A percentile compares a stretch with the other conserved stretches of the same genome.
Evolutionary conservation across 2,329 filamentous ascomycete genomes (phyloP).

Genomic region (Phymatotrichopsis omnivora): DNA sequence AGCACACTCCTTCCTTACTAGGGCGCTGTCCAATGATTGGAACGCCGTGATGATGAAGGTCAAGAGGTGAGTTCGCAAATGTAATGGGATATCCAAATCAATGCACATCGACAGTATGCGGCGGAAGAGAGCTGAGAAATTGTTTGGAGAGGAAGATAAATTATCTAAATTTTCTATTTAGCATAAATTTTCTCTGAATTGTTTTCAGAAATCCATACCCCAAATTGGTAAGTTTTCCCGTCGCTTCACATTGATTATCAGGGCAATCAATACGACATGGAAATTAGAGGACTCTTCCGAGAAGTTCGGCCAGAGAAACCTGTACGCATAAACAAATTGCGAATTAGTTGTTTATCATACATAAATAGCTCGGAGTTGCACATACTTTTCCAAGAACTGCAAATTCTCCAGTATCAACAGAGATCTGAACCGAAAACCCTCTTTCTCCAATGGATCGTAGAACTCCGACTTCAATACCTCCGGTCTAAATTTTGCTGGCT

Average conservation of each 20-base stretch:
- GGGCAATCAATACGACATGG: conserved; percentile 75
- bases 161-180: conserved; percentile 45
- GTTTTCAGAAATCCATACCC: conserved; percentile 45
- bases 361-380: neutral
- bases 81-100: conserved; percentile 54
- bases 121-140: conserved; percentile 83
- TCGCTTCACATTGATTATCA: conserved; percentile 80
- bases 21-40: conserved; percentile 77
- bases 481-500: conserved; percentile 50
- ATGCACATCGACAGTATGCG: conserved; percentile 80
- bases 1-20: conserved; percentile 92
- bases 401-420: conserved; percentile 78
- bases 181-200: conserved; percentile 26
- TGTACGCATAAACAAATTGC: conserved; percentile 33
- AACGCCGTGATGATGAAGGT: conserved; percentile 86
- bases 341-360: neutral
- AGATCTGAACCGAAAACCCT: conserved; percentile 65
- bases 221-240: conserved; percentile 80
- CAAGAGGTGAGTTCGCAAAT: conserved; percentile 70
- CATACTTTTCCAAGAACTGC: conserved; percentile 73
- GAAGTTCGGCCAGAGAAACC: conserved; percentile 92
- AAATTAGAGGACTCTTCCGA: conserved; percentile 80
- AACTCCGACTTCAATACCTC: conserved; percentile 78
- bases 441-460: conserved; percentile 78
- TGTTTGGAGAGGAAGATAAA: conserved; percentile 64